phyloP scores from a whole-genome alignment of 805 yeast genomes.

The Kuraishia borneana region DNA sequence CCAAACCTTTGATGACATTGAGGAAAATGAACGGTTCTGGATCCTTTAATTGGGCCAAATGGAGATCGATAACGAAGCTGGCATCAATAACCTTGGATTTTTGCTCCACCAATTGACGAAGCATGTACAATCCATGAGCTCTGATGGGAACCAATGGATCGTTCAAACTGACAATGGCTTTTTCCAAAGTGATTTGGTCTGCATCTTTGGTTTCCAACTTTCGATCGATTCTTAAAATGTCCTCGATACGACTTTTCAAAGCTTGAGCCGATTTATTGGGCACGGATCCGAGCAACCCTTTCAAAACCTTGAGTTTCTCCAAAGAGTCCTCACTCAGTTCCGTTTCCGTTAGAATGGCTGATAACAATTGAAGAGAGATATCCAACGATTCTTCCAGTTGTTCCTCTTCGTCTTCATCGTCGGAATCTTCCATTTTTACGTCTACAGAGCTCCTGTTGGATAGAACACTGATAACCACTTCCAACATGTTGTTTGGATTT shows the following conservation, averaged over 20 bases:
- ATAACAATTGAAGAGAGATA: slow-evolving; percentile 25
- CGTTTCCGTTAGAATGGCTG: slow-evolving; percentile 23
- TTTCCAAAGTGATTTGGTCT: slow-evolving; percentile 31
- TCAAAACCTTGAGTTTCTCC: slow-evolving; percentile 7
- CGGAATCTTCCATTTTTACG: slow-evolving; percentile 23
- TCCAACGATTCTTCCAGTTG: slow-evolving; percentile 17
- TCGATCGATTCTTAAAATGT: slow-evolving; percentile 9
- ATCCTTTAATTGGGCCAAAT: slow-evolving; percentile 55
- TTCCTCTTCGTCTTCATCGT: slow-evolving; percentile 23
- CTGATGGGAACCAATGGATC: slow-evolving; percentile 78
- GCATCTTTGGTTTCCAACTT: slow-evolving; percentile 9
- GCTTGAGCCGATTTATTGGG: slow-evolving; percentile 11
- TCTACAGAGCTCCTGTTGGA: slow-evolving; percentile 9
- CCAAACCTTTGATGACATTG: slow-evolving; percentile 73
- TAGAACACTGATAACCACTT: slow-evolving; percentile 32
- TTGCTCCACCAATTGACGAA: slow-evolving; percentile 42
- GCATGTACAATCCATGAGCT: slow-evolving; percentile 70
- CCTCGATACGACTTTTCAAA: slow-evolving; percentile 19
- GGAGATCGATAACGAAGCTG: slow-evolving; percentile 48
- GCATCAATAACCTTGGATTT: slow-evolving; percentile 39
- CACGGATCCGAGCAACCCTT: slow-evolving; percentile 2
- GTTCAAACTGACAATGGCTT: slow-evolving; percentile 56
- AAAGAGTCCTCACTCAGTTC: slow-evolving; percentile 2
- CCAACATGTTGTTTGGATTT: slow-evolving; percentile 47
- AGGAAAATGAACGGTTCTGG: slow-evolving; percentile 81